Evolutionary conservation across 805 yeast genomes (phyloP).

Genomic region (Metschnikowia koreensis): DNA sequence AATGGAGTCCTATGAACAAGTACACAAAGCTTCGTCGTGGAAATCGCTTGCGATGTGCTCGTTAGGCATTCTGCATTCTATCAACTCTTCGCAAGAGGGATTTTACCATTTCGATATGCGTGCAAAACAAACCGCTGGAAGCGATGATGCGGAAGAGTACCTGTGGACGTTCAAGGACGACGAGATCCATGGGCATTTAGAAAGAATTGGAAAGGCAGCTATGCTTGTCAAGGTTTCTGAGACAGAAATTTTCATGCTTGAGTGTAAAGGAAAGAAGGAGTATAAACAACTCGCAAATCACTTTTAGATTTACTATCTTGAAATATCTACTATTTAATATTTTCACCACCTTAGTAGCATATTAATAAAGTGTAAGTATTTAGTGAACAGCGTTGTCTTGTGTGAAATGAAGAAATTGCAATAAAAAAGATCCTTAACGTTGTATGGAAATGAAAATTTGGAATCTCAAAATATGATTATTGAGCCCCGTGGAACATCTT

Average conservation of each 20-base stretch:
- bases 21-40: slow-evolving; percentile 42
- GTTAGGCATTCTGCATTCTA: slow-evolving; percentile 28
- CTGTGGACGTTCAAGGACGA: slow-evolving; percentile 36
- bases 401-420: too few relatives aligned
- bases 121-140: slow-evolving; percentile 13
- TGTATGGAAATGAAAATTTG: too few relatives aligned
- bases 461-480: too few relatives aligned
- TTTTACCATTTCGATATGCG: slow-evolving; percentile 30
- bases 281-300: slow-evolving; percentile 24
- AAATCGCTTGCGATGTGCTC: slow-evolving; percentile 40
- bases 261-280: slow-evolving; percentile 44
- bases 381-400: too few relatives aligned
- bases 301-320: background rate
- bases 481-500: too few relatives aligned
- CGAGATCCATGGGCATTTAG: slow-evolving; percentile 27
- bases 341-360: too few relatives aligned
- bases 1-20: slow-evolving; percentile 26
- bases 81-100: slow-evolving; percentile 22
- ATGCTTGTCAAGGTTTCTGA: slow-evolving; percentile 33
- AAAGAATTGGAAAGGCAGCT: slow-evolving; percentile 45
- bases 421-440: too few relatives aligned
- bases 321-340: too few relatives aligned
- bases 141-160: slow-evolving; percentile 14
- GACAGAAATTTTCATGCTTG: slow-evolving; percentile 39
- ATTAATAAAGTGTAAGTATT: too few relatives aligned